Evolutionary conservation across 2,329 filamentous ascomycete species (phyloP).

Genomic region (Fusarium anguioides): DNA sequence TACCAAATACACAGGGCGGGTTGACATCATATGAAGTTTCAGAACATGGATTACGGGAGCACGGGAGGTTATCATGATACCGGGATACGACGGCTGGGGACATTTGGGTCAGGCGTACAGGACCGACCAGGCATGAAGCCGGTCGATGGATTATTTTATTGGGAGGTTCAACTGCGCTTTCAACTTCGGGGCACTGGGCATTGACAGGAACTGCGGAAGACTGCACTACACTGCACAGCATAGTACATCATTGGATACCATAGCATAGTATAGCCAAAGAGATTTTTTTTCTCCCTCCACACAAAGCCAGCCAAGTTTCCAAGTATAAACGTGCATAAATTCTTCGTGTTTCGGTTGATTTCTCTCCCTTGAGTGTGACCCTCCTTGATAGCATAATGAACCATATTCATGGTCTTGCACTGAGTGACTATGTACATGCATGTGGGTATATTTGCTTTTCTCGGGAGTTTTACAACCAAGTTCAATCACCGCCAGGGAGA

Average conservation of each 20-base stretch:
- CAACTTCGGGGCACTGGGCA: conserved; percentile 36
- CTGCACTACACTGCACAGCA: conserved; percentile 45
- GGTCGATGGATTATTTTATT: conserved; percentile 39
- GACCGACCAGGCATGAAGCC: conserved; percentile 42
- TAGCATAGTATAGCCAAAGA: conserved; percentile 46
- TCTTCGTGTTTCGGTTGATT: conserved; percentile 8
- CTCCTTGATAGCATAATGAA: conserved; percentile 3
- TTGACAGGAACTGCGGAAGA: conserved; percentile 45
- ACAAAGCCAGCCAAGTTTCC: conserved; percentile 32
- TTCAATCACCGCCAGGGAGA: conserved; percentile 21
- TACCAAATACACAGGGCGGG: conserved; percentile 49
- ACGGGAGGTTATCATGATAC: conserved; percentile 48
- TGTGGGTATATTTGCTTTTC: conserved; percentile 29
- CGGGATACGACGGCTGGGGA: conserved; percentile 47
- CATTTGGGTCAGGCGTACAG: conserved; percentile 43
- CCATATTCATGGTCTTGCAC: conserved; percentile 2
- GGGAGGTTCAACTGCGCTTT: conserved; percentile 41
- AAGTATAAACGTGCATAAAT: conserved; percentile 12
- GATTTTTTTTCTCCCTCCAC: conserved; percentile 39
- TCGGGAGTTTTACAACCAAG: conserved; percentile 32
- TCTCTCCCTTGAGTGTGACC: conserved; percentile 6
- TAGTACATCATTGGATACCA: conserved; percentile 46
- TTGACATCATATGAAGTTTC: conserved; percentile 49
- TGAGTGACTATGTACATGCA: not conserved
- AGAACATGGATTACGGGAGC: conserved; percentile 51